These are phyloP conservation scores for Penicillium nordicum DNA, from an alignment of 2,329 filamentous ascomycete species.

Conservation along the genomic window DNA sequence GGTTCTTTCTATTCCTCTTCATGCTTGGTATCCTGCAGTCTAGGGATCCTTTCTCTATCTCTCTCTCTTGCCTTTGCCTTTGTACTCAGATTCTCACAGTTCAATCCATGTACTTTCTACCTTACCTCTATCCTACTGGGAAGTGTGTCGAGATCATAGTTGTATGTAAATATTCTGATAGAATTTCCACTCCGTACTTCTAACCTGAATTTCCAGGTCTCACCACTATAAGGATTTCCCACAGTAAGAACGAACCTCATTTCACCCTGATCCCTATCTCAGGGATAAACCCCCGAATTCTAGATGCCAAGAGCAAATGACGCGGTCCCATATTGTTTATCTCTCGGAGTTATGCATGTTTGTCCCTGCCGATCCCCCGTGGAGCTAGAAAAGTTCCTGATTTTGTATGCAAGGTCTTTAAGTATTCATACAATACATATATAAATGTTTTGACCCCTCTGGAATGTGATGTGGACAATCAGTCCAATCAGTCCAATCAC, in stretches of 20 bases:
- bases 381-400: not conserved
- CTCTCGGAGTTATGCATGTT: conserved; percentile 5
- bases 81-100: conserved; percentile 21
- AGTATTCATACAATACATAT: not conserved
- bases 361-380: conserved; percentile 24
- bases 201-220: not conserved
- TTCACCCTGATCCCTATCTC: too few relatives aligned
- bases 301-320: conserved; percentile 1
- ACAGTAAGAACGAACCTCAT: not conserved
- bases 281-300: not conserved
- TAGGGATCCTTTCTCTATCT: conserved; percentile 13
- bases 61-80: conserved; percentile 4
- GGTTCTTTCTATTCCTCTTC: conserved; percentile 11
- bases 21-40: conserved; percentile 18
- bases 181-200: not conserved
- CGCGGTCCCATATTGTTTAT: conserved; percentile 12
- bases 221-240: not conserved
- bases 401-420: not conserved
- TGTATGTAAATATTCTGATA: not conserved
- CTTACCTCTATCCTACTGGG: not conserved
- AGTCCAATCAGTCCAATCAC: not conserved
- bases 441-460: not conserved
- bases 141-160: not conserved
- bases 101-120: conserved; percentile 27
- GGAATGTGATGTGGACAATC: not conserved